These are phyloP conservation scores for Wickerhamiella lipophila DNA, from an alignment of 805 yeast genomes.

Conservation along the genomic window DNA sequence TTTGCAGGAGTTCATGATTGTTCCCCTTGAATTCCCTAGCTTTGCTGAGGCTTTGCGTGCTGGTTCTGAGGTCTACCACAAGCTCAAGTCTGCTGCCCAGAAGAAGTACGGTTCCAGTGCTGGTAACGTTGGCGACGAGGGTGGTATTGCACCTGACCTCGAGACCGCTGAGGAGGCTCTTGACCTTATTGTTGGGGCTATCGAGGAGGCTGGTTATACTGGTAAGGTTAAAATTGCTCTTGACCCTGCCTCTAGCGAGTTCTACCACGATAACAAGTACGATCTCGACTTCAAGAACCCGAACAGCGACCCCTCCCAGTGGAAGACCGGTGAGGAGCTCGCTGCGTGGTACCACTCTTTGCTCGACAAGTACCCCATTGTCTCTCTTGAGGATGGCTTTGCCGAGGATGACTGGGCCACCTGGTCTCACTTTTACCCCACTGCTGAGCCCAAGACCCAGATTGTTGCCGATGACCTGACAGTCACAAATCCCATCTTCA, in stretches of 20 bases:
- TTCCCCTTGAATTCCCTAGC: conserved; percentile 78
- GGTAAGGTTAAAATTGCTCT: conserved; percentile 86
- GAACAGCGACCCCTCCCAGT: conserved; percentile 74
- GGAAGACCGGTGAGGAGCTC: conserved; percentile 81
- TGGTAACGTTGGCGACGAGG: conserved; percentile 99
- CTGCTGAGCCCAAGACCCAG: conserved; percentile 46
- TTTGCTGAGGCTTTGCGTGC: conserved; percentile 94
- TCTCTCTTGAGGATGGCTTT: conserved; percentile 96
- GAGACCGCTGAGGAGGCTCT: conserved; percentile 93
- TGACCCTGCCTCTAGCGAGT: conserved; percentile 96
- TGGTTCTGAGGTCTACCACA: conserved; percentile 97
- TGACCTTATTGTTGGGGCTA: conserved; percentile 82
- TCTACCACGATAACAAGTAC: conserved; percentile 92
- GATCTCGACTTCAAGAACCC: conserved; percentile 99
- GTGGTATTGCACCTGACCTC: conserved; percentile 99
- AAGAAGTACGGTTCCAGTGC: conserved; percentile 95
- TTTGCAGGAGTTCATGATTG: conserved; percentile 99
- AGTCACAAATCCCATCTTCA: conserved; percentile 91
- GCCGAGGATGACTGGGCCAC: conserved; percentile 99
- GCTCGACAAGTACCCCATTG: conserved; percentile 88
- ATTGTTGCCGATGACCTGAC: conserved; percentile 97
- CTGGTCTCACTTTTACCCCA: conserved; percentile 76
- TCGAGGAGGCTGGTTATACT: conserved; percentile 87
- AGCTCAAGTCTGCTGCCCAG: conserved; percentile 83
- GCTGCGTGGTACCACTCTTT: conserved; percentile 72